Base-by-base conservation (phyloP, 2,329 filamentous ascomycete genomes). In the Cordyceps tenuipes region DNA sequence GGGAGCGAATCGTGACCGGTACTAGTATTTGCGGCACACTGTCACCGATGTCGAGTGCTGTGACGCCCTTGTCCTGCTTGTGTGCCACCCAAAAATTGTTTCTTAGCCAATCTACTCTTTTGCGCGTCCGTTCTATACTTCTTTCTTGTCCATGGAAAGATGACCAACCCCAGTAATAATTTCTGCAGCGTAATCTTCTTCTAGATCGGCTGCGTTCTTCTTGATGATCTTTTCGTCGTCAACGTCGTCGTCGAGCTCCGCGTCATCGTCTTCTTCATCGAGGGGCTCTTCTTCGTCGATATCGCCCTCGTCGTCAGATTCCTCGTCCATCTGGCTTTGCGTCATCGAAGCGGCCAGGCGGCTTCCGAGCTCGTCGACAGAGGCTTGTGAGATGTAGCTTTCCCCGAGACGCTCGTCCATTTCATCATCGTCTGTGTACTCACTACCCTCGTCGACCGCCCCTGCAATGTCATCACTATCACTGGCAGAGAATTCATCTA, bases 401-500 rank as follows among this genome's bases (percentile, higher is more conserved):
- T 82, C 81, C 19, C 75, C 80, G 48, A 84, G 68, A 44, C 76
- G 79, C 54, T 73, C 71, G 23, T 67, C 70, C 26, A 64, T 63
- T 1, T 77, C 74, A 1, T 76, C 68, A 56, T 75, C 72, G 19
- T 82, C 80, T 2, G 76, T 78, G 31, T 80, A 74, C 15, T 64
- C 64, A 62, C 69, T 72, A 5, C 63, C 76, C 9, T 79, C 77
- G 9, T 79, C 71, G 9, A 73, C 75, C 36, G 79, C 79, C 17
- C 84, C 83, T 9, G 82, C 79, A 1, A 80, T 78, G 7, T 79
- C 81, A 1, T 81, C 73, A 57, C 72, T 85, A 63, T 94, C 92
- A 49, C 89, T 95, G 57, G 88, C 89, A 0, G 89, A 91, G 67
- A 97, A 97, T 58, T 96, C 90, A 47, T 91, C 89, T 29, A 97